Base-by-base conservation (phyloP, 148 eudicot genomes). In the Limonium bicolor region DNA sequence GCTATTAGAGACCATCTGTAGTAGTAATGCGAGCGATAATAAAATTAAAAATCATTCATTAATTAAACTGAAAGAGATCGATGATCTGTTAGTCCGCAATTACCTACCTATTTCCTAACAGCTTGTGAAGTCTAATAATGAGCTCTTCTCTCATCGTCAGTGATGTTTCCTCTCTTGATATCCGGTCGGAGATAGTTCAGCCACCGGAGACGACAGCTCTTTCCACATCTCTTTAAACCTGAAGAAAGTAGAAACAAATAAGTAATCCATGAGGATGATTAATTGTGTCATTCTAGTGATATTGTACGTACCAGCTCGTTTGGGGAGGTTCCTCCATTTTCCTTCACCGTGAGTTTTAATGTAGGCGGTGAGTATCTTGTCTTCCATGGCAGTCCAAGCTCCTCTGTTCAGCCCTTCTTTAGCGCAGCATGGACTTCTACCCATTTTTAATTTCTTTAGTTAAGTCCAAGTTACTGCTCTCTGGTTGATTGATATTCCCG, bases 1-100 rank as follows among this genome's bases (percentile, higher is more conserved):
- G 72, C 72, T 16, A 67, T 67, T 7, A 67, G 36, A 18, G 72
- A 67, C 72, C 72, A 67, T 54, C 72, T 67, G 27, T 8, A 36
- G 3, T 39, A 2, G 5, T 16, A 37, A 37, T 7, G 33, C 12
- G 12, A 29, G 1, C 12, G 33, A 7, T n/a, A 29, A 29, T 29
- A 8, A 29, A 29, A 29, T 29, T n/a, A 39, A 40, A 7, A 5
- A 17, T 36, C 18, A 36, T 18, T 17, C 9, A 40, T 9, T 40
- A 2, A 20, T 13, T 2, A 27, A 43, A 43, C 3, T 4, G 27
- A 27, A 11, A 22, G 20, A 1, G 33, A 10, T 34, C 0, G 37
- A 10, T 34, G n/a, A n/a, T n/a, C n/a, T n/a, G n/a, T n/a, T n/a
- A n/a, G n/a, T n/a, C n/a, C n/a, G n/a, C n/a, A 43, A 25, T 14